A percentile compares a stretch with the other conserved stretches of the same genome.
Evolutionary conservation across 2,329 filamentous ascomycete species (phyloP).

Genomic region (Alternaria conjuncta): DNA sequence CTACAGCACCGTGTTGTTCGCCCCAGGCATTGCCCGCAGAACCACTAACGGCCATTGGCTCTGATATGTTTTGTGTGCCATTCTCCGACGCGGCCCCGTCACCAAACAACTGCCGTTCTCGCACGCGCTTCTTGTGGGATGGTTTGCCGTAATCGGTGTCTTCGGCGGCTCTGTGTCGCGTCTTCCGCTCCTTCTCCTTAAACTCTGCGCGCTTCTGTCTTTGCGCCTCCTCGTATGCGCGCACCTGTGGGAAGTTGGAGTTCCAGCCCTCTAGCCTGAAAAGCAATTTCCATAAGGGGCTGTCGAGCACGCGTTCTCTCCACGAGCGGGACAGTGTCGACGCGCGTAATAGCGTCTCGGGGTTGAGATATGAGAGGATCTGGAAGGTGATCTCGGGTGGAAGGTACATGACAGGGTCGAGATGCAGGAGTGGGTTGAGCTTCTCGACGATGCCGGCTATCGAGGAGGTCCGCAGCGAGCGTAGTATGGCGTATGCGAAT

Average conservation of each 20-base stretch:
- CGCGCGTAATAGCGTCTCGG: constrained; percentile 78
- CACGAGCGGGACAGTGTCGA: constrained; percentile 81
- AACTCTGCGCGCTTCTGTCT: constrained; percentile 47
- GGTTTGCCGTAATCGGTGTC: constrained; percentile 59
- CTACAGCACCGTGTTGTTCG: constrained; percentile 56
- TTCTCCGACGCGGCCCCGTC: constrained; percentile 35
- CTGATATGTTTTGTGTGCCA: constrained; percentile 27
- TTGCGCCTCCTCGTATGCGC: constrained; percentile 67
- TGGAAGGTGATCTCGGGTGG: constrained; percentile 91
- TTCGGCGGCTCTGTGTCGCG: constrained; percentile 53
- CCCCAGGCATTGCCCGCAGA: constrained; percentile 46
- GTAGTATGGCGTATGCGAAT: constrained; percentile 78
- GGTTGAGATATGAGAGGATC: constrained; percentile 85
- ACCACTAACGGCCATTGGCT: constrained; percentile 27
- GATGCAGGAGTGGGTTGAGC: constrained; percentile 83
- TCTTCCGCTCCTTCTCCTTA: constrained; percentile 53
- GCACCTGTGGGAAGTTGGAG: constrained; percentile 68
- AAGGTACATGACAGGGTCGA: constrained; percentile 86
- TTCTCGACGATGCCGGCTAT: constrained; percentile 82
- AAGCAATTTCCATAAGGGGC: constrained; percentile 82
- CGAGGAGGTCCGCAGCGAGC: constrained; percentile 78
- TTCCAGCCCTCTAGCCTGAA: constrained; percentile 90
- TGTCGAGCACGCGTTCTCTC: constrained; percentile 81
- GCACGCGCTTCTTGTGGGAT: constrained; percentile 60
- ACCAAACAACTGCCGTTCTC: constrained; percentile 53